A percentile compares a stretch with the other conserved stretches of the same genome.
These are phyloP conservation scores for Arthroderma uncinatum DNA, from an alignment of 2,329 filamentous ascomycete genomes.

Conservation along the genomic window DNA sequence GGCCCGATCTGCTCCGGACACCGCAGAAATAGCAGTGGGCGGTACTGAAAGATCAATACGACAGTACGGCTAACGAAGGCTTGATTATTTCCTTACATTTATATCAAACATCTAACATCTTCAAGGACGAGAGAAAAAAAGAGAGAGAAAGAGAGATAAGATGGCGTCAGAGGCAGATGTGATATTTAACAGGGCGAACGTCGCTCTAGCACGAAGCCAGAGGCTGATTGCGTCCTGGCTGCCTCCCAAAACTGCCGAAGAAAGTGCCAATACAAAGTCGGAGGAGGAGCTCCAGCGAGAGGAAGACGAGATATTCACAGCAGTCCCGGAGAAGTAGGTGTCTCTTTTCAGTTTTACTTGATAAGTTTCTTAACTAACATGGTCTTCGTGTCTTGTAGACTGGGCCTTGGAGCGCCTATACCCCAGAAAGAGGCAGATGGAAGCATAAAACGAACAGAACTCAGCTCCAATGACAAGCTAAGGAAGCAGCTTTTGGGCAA, in stretches of 20 bases:
- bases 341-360: neutral
- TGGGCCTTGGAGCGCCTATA: conserved; percentile 39
- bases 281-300: conserved; percentile 39
- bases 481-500: conserved; percentile 37
- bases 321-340: conserved; percentile 43
- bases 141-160: neutral
- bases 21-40: neutral
- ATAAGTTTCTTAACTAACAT: neutral
- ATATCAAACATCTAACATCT: neutral
- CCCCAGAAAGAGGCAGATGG: conserved; percentile 33
- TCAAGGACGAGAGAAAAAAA: neutral
- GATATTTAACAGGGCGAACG: conserved; percentile 44
- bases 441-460: conserved; percentile 31
- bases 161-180: conserved; percentile 40
- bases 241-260: conserved; percentile 35
- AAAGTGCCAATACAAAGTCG: conserved; percentile 29
- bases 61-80: neutral
- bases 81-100: neutral
- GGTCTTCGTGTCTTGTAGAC: conserved; percentile 23
- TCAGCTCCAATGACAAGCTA: conserved; percentile 35
- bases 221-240: conserved; percentile 48
- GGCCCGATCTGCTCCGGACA: neutral
- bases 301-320: conserved; percentile 44
- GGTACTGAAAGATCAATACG: neutral
- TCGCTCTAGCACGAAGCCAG: conserved; percentile 44